Conservation (phyloP, 805 yeast species). For the Schwanniomyces sp. region DNA sequence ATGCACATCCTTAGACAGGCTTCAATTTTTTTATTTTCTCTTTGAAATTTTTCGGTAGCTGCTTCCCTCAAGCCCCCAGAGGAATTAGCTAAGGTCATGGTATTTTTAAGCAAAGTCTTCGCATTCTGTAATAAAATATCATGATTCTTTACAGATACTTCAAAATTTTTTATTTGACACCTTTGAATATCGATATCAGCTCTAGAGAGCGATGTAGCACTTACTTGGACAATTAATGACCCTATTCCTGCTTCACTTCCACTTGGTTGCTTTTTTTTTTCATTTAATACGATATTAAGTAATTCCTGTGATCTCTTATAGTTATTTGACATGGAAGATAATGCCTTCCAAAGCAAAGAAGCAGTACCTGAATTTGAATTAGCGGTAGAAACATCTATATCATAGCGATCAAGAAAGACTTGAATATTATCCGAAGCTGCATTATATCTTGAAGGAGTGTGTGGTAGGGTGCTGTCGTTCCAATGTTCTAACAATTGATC, state of each 20-base stretch:
- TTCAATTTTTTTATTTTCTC: slow-evolving; percentile 44
- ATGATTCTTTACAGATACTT: slow-evolving; percentile 28
- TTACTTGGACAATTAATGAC: slow-evolving; percentile 31
- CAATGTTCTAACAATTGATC: slow-evolving; percentile 31
- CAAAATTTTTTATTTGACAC: slow-evolving; percentile 28
- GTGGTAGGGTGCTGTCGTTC: slow-evolving; percentile 25
- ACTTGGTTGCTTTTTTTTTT: slow-evolving; percentile 12
- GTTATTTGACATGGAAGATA: slow-evolving; percentile 34
- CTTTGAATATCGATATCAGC: slow-evolving; percentile 55
- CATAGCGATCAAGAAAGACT: slow-evolving; percentile 39
- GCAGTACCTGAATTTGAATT: slow-evolving; percentile 9
- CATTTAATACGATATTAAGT: slow-evolving; percentile 18
- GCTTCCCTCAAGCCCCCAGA: slow-evolving; percentile 55
- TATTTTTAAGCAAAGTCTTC: slow-evolving; percentile 44
- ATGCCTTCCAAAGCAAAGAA: slow-evolving; percentile 36
- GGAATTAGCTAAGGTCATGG: slow-evolving; percentile 42
- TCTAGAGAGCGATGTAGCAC: slow-evolving; percentile 47
- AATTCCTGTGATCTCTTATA: slow-evolving; percentile 41
- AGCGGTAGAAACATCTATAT: slow-evolving; percentile 11
- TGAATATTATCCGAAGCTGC: slow-evolving; percentile 45
- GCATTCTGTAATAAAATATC: slow-evolving; percentile 37
- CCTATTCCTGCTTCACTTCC: slow-evolving; percentile 27
- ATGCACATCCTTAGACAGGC: slow-evolving; percentile 47
- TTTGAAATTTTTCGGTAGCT: slow-evolving; percentile 38
- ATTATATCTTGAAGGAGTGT: slow-evolving; percentile 37